Evolutionary conservation across 805 yeast species (phyloP), one percentile per base, ranked within the genome.

Genomic region (Wickerhamiella azyma): DNA sequence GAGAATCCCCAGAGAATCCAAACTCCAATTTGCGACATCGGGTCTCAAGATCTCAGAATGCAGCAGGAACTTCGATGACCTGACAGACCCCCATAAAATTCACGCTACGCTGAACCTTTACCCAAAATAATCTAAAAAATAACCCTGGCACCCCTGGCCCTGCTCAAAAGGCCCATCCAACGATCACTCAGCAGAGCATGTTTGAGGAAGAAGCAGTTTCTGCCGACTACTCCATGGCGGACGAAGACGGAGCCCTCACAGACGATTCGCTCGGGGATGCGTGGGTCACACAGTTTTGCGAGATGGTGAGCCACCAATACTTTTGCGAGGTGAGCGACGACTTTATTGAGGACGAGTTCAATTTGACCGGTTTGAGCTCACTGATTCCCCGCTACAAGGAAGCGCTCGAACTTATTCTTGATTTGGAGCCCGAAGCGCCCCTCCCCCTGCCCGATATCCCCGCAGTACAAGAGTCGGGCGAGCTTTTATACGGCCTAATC

Each of bases 311-410:
- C 19, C 89, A 84, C 60, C 94, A 92, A 59, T 89, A 79, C 61
- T 86, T 86, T 62, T 94, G 88, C 38, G 94, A 88, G 55, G 95
- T 92, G 5, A 73, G 86, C 1, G 85, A 83, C 41, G 96, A 85
- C 42, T 92, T 86, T 63, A 85, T 92, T 50, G 96, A 88, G 56
- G 98, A 92, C 63, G 97, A 92, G 54, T 92, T 92, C 71, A 92
- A 92, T 60, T 71, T 92, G 57, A 88, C 97, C 1, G 96, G 97
- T 1, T 70, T 92, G 44, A 72, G 81, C 28, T 74, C 79, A 53
- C 77, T 83, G 48, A 95, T 92, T 9, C 94, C 96, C 3, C 84
- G 79, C 60, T 92, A 88, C 63, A 69, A 89, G 57, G 94, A 86
- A 59, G 95, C 97, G 1, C 66, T 89, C 51, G 96, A 89, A 64